A percentile compares a stretch with the other conserved stretches of the same genome.
phyloP scores from a whole-genome alignment of 2,329 filamentous ascomycete species.

The Emydomyces testavorans region DNA sequence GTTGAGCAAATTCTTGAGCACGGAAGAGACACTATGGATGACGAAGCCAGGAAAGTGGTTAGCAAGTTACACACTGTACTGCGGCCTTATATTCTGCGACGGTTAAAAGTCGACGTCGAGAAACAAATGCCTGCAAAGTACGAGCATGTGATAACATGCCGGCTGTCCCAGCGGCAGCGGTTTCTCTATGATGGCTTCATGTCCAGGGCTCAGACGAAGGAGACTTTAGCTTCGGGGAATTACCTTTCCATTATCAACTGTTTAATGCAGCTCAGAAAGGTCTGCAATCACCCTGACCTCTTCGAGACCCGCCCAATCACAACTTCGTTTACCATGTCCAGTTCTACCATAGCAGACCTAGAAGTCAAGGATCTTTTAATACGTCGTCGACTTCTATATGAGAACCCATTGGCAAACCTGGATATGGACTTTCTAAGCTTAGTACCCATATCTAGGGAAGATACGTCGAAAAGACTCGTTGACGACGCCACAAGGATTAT shows the following conservation, averaged over 20 bases:
- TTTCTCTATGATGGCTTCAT: slow-evolving; percentile 96
- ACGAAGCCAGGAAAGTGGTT: slow-evolving; percentile 84
- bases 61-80: slow-evolving; percentile 88
- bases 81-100: slow-evolving; percentile 77
- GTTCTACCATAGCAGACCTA: slow-evolving; percentile 63
- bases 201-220: slow-evolving; percentile 75
- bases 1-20: slow-evolving; percentile 95
- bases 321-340: slow-evolving; percentile 86
- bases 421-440: slow-evolving; percentile 70
- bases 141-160: slow-evolving; percentile 92
- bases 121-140: slow-evolving; percentile 99
- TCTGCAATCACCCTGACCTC: slow-evolving; percentile 95
- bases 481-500: slow-evolving; percentile 53
- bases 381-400: slow-evolving; percentile 51
- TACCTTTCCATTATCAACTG: slow-evolving; percentile 98
- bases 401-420: slow-evolving; percentile 51
- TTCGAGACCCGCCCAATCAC: slow-evolving; percentile 95
- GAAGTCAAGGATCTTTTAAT: slow-evolving; percentile 61
- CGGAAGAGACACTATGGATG: slow-evolving; percentile 84
- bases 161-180: slow-evolving; percentile 85
- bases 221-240: slow-evolving; percentile 81
- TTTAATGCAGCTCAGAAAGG: slow-evolving; percentile 91
- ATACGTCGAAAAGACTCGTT: slow-evolving; percentile 44
- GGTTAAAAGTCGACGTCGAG: slow-evolving; percentile 91
- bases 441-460: slow-evolving; percentile 59